Conservation (phyloP, 116 monocot species). For the Dioscorea cayenensis region DNA sequence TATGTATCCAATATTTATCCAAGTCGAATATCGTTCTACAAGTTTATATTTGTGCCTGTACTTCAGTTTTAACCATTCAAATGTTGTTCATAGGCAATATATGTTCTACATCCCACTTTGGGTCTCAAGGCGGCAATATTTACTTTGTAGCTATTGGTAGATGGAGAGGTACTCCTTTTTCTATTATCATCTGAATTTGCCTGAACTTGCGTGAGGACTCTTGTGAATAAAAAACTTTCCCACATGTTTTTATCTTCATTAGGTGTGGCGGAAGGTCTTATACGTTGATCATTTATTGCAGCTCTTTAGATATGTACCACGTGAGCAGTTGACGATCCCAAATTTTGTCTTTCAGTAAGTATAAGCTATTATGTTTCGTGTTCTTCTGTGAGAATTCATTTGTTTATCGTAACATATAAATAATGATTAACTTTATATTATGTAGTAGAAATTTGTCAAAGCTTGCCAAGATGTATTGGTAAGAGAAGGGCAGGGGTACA, state of each 20-base stretch:
- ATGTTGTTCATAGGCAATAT: slow-evolving; percentile 63
- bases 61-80: neutral
- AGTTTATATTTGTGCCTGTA: neutral
- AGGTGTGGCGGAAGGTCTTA: slow-evolving; percentile 91
- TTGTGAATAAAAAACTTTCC: neutral
- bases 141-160: slow-evolving; percentile 81
- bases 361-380: neutral
- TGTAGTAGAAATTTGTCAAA: no score
- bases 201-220: no score
- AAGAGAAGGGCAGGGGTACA: no score
- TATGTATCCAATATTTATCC: slow-evolving; percentile 16
- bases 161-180: slow-evolving; percentile 61
- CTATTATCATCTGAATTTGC: neutral
- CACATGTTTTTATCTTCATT: neutral
- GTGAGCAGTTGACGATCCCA: slow-evolving; percentile 96
- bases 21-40: no score
- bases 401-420: no score
- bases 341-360: slow-evolving; percentile 99
- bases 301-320: slow-evolving; percentile 91
- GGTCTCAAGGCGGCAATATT: slow-evolving; percentile 74
- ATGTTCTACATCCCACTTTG: slow-evolving; percentile 91
- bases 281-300: slow-evolving; percentile 89
- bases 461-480: no score
- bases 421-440: no score
- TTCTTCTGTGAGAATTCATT: no score